These are phyloP conservation scores for Tolypocladium ovalisporum DNA, from an alignment of 2,329 filamentous ascomycete genomes.

Conservation along the genomic window DNA sequence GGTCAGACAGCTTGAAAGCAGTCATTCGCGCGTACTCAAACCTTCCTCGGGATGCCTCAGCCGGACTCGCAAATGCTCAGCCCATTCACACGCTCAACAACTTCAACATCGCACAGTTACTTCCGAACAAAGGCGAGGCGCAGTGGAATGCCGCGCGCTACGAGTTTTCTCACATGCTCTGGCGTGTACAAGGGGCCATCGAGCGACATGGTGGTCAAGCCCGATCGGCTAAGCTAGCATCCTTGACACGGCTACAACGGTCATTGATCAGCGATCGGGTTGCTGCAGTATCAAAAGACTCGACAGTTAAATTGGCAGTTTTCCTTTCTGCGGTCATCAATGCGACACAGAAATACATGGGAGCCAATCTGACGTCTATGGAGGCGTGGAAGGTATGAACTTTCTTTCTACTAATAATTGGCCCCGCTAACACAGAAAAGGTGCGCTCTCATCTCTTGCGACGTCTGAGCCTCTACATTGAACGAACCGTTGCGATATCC, in stretches of 20 bases:
- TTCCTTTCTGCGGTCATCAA: conserved; percentile 37
- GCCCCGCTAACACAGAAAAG: conserved; percentile 1
- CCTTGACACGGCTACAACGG: conserved; percentile 49
- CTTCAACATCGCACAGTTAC: conserved; percentile 34
- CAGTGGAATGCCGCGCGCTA: conserved; percentile 42
- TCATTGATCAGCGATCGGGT: conserved; percentile 44
- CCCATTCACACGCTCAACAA: conserved; percentile 52
- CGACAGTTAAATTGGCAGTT: conserved; percentile 40
- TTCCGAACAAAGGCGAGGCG: conserved; percentile 23
- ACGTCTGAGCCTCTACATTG: conserved; percentile 40
- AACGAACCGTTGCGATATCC: conserved; percentile 38
- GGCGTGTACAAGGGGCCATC: conserved; percentile 28
- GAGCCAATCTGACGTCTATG: conserved; percentile 13
- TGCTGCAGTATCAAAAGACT: conserved; percentile 47
- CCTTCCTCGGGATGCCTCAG: conserved; percentile 15
- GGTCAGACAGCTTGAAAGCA: conserved; percentile 16
- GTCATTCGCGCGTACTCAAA: conserved; percentile 24
- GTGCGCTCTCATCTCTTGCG: conserved; percentile 22
- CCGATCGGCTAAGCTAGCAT: conserved; percentile 36
- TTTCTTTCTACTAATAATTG: background rate
- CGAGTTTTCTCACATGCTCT: conserved; percentile 37
- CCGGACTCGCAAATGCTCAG: conserved; percentile 28
- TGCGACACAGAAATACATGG: conserved; percentile 32
- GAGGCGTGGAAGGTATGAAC: conserved; percentile 20
- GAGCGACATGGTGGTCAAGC: conserved; percentile 29